These are phyloP conservation scores for Aspergillus sp. DNA, from an alignment of 2,329 filamentous ascomycete species.

Conservation along the genomic window DNA sequence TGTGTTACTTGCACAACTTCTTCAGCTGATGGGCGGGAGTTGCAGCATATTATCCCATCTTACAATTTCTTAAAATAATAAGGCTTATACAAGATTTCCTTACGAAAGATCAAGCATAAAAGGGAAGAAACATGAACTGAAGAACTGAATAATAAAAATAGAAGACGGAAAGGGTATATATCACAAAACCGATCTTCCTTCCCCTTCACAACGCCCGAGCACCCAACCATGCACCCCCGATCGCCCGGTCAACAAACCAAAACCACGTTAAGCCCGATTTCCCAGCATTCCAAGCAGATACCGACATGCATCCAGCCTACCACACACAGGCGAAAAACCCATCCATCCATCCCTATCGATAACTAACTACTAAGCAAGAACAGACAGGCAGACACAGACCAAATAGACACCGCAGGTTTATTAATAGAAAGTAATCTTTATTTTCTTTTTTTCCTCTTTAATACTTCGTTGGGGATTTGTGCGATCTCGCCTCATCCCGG, in stretches of 20 bases:
- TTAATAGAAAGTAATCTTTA: not conserved
- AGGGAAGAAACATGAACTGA: not conserved
- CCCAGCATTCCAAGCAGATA: slow-evolving; percentile 8
- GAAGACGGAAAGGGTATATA: not conserved
- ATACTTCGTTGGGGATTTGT: not conserved
- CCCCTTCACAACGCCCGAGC: slow-evolving; percentile 2
- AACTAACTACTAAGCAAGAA: not conserved
- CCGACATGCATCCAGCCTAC: not conserved
- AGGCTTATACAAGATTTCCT: not conserved
- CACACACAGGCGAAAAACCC: not conserved
- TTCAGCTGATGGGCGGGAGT: not conserved
- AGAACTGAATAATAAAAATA: not conserved
- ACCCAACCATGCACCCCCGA: slow-evolving; percentile 8
- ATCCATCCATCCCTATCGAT: not conserved
- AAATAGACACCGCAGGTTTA: slow-evolving; percentile 7
- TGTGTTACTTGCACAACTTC: not conserved
- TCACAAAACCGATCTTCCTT: not conserved
- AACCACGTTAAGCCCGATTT: slow-evolving; percentile 6
- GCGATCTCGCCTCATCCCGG: slow-evolving; percentile 1
- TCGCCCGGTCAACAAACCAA: slow-evolving; percentile 9
- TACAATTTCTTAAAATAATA: not conserved
- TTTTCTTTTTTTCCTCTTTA: not conserved
- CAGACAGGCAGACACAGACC: too few species aligned
- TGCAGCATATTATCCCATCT: not conserved
- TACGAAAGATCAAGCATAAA: not conserved